Evolutionary conservation across 2,329 filamentous ascomycete genomes (phyloP).

Genomic region (Davidsoniella australis): DNA sequence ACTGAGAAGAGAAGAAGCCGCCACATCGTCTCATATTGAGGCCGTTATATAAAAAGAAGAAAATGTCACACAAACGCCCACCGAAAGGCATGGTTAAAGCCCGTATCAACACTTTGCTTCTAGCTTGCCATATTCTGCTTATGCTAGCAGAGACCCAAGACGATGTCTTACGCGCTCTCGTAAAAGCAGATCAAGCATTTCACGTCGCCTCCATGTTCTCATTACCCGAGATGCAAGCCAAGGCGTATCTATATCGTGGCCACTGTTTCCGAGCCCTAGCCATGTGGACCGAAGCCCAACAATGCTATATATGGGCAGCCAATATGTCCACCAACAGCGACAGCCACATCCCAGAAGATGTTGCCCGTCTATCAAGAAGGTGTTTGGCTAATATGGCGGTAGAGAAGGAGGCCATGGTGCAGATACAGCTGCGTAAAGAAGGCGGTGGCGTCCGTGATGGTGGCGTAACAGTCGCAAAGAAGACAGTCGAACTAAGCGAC

Average conservation of each 20-base stretch:
- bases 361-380: conserved; percentile 1
- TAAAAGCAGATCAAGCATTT: conserved; percentile 14
- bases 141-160: conserved; percentile 11
- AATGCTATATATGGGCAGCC: conserved; percentile 15
- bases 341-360: not conserved
- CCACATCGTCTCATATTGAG: too few species aligned
- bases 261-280: conserved; percentile 16
- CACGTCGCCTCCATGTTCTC: conserved; percentile 11
- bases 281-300: conserved; percentile 15
- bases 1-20: too few species aligned
- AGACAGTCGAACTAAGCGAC: not conserved
- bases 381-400: conserved; percentile 8
- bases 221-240: conserved; percentile 14
- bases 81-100: conserved; percentile 12
- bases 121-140: conserved; percentile 13
- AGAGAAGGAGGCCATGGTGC: conserved; percentile 7
- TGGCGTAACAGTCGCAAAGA: too few species aligned
- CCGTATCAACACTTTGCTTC: conserved; percentile 12
- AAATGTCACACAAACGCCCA: conserved; percentile 10
- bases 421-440: conserved; percentile 1
- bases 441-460: not conserved
- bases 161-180: conserved; percentile 12
- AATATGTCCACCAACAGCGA: not conserved
- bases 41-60: not conserved
- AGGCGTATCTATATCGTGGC: conserved; percentile 15